Conservation (phyloP, 441 rosid genomes). For the Isatis lusitanica region DNA sequence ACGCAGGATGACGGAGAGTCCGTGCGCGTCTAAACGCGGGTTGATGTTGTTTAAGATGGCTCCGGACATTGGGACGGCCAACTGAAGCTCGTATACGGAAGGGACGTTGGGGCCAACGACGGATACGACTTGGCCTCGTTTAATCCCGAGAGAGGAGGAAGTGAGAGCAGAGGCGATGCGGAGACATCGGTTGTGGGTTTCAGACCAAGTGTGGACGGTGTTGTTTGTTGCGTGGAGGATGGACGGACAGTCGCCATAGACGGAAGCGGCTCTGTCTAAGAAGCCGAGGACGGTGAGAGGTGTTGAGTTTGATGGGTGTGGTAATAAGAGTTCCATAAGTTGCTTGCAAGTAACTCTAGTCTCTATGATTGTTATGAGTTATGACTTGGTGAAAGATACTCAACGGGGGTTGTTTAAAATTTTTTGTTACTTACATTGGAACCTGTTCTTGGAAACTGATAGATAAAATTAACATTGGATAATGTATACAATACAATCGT, state of each 20-base stretch:
- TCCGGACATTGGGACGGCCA: conserved; percentile 68
- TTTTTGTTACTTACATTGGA: not conserved
- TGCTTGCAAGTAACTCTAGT: not conserved
- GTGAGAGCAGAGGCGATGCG: conserved; percentile 51
- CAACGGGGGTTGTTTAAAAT: not conserved
- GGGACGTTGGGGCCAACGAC: conserved; percentile 58
- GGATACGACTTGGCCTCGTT: conserved; percentile 49
- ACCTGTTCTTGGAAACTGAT: not conserved
- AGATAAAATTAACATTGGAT: not conserved
- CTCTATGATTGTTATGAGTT: not conserved
- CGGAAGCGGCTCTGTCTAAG: conserved; percentile 58
- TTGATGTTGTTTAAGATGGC: conserved; percentile 65
- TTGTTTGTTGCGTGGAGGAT: conserved; percentile 33
- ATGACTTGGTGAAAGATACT: not conserved
- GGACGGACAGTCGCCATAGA: conserved; percentile 52
- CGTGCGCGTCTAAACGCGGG: conserved; percentile 59
- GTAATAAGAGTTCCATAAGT: conserved; percentile 48
- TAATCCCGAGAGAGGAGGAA: conserved; percentile 39
- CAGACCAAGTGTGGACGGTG: conserved; percentile 48
- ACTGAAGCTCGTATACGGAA: conserved; percentile 65
- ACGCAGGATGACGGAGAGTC: conserved; percentile 42
- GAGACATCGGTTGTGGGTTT: conserved; percentile 52
- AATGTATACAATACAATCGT: not conserved
- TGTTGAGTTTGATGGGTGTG: conserved; percentile 46
- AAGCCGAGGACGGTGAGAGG: conserved; percentile 57